Evolutionary conservation across 75 land plant genomes (phyloP), one percentile per base, ranked within the genome.

Genomic region (Pinus tabuliformis): DNA sequence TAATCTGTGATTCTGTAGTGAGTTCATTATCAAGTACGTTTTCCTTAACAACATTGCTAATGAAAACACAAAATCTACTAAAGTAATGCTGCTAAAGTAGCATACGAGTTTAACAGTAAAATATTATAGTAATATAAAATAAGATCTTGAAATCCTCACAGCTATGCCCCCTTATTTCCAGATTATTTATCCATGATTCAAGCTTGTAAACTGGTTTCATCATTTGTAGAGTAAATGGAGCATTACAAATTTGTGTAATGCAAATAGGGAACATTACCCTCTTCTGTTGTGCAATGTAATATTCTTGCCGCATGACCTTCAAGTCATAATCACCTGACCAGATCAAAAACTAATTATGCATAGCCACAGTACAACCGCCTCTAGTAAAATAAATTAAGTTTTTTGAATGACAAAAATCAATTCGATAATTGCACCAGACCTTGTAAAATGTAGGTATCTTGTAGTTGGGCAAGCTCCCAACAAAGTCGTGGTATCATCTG

Each of bases 251-350:
- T 49, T 49, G 12, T 1, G 54, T 49, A 11, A 49, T 9, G 13
- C 54, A 49, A 49, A 49, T 9, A 49, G 54, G 12, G 54, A 76
- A n/a, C 6, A 66, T 57, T 80, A 97, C 99, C 87, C 78, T 79
- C 76, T 97, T 97, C 66, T 97, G 99, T 72, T 89, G 87, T 65
- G 76, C 84, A 45, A 97, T 95, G 60, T 95, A 97, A 76, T 84
- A 88, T 58, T 97, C 99, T 74, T 97, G 99, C 70, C 99, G 98
- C 99, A 95, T 97, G 12, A 97, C 98, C 83, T 92, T 97, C 57
- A 97, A 77, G 80, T 97, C 99, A 91, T 95, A 97, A 74, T 97
- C 99, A 59, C 99, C 99, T 97, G 83, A 18, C 66, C 70, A 62
- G 28, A 70, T 20, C 60, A 61, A 30, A 22, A 60, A 42, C 59